These are phyloP conservation scores for Tricholoma matsutake DNA, from an alignment of 768 basidiomycete genomes.

Conservation along the genomic window DNA sequence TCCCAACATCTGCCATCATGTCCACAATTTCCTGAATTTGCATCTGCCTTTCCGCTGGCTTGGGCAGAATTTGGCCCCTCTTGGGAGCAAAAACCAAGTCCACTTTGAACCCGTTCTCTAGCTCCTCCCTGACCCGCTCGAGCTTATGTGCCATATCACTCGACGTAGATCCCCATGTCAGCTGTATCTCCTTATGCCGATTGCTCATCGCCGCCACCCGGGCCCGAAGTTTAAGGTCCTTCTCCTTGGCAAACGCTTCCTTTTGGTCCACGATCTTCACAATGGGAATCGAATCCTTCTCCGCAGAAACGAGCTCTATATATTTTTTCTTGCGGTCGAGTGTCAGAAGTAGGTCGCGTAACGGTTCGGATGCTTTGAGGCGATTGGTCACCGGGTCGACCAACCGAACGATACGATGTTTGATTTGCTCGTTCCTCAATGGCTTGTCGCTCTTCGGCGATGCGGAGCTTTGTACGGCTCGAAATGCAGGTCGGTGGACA, in stretches of 20 bases:
- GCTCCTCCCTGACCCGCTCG: slow-evolving; percentile 49
- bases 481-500: slow-evolving; percentile 5
- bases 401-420: slow-evolving; percentile 47
- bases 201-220: slow-evolving; percentile 31
- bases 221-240: slow-evolving; percentile 33
- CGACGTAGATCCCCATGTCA: slow-evolving; percentile 61
- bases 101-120: slow-evolving; percentile 60
- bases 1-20: slow-evolving; percentile 44
- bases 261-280: slow-evolving; percentile 56
- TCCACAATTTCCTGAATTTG: slow-evolving; percentile 43
- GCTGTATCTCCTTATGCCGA: slow-evolving; percentile 61
- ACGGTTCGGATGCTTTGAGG: slow-evolving; percentile 32
- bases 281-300: slow-evolving; percentile 45
- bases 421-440: slow-evolving; percentile 29
- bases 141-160: slow-evolving; percentile 69
- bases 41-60: slow-evolving; percentile 36
- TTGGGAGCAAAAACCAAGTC: slow-evolving; percentile 55
- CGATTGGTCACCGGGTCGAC: slow-evolving; percentile 43
- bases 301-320: slow-evolving; percentile 52
- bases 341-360: slow-evolving; percentile 42
- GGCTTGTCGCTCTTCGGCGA: slow-evolving; percentile 4
- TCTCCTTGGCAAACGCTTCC: slow-evolving; percentile 36
- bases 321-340: slow-evolving; percentile 40
- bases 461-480: neutral
- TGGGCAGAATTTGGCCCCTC: slow-evolving; percentile 35